A percentile compares a stretch with the other conserved stretches of the same genome.
Evolutionary conservation across 2,329 filamentous ascomycete species (phyloP).

Genomic region (Mycocentrospora acerina): DNA sequence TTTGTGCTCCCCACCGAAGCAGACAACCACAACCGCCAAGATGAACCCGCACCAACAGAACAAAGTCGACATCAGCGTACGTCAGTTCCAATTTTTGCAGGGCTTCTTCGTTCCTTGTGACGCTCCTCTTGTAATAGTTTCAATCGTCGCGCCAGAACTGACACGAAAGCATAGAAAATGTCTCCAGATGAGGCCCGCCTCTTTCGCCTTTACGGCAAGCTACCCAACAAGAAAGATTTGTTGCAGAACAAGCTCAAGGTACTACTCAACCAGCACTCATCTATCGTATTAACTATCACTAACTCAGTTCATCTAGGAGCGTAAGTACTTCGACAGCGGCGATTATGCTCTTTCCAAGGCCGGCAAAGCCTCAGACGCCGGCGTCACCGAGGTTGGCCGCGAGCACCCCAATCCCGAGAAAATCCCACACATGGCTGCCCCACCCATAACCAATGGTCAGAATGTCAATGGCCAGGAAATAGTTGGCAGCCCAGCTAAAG

Average conservation of each 20-base stretch:
- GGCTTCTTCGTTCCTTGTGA: conserved; percentile 5
- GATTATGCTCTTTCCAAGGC: conserved; percentile 97
- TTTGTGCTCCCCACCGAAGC: conserved; percentile 12
- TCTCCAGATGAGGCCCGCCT: conserved; percentile 93
- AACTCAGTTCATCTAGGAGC: conserved; percentile 59
- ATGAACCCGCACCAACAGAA: conserved; percentile 99
- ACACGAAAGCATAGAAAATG: conserved; percentile 65
- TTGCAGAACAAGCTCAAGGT: conserved; percentile 96
- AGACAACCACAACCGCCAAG: conserved; percentile 18
- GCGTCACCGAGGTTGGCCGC: conserved; percentile 89
- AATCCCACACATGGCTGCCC: conserved; percentile 78
- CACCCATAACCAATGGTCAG: conserved; percentile 55
- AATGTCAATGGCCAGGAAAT: conserved; percentile 43
- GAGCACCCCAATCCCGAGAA: conserved; percentile 94
- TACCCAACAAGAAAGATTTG: conserved; percentile 93
- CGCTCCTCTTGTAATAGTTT: conserved; percentile 2
- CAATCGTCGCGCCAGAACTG: conserved; percentile 10
- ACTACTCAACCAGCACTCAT: conserved; percentile 12
- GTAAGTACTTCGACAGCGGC: conserved; percentile 95
- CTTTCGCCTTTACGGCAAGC: conserved; percentile 96
- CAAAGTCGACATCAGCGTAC: conserved; percentile 93
- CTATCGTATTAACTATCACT: conserved; percentile 5
- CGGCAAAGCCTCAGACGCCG: conserved; percentile 91
- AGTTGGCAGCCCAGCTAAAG: conserved; percentile 81
- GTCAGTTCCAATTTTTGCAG: conserved; percentile 44